Evolutionary conservation across 2,329 filamentous ascomycete species (phyloP).

Genomic region (Aureobasidium melanogenum): DNA sequence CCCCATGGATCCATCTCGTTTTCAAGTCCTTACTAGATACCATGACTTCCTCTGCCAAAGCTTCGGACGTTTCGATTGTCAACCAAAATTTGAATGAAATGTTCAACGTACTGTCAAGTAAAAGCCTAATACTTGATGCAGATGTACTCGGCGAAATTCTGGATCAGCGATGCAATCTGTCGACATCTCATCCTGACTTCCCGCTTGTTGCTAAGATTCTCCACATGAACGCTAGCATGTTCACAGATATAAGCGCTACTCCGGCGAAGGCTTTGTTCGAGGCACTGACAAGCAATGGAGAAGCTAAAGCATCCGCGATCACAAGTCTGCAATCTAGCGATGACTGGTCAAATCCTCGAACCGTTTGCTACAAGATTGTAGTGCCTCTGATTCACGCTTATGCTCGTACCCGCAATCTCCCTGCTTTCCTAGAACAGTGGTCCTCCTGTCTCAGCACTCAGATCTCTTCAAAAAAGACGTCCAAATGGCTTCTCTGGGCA

Average conservation of each 20-base stretch:
- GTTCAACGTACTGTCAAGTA: constrained; percentile 17
- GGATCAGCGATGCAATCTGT: constrained; percentile 1
- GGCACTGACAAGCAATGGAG: not conserved
- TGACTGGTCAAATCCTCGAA: not conserved
- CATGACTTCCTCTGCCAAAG: constrained; percentile 20
- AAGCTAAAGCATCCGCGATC: not conserved
- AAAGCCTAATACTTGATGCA: not conserved
- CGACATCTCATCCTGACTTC: constrained; percentile 27
- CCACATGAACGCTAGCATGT: constrained; percentile 37
- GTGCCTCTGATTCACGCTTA: constrained; percentile 25
- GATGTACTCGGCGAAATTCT: not conserved
- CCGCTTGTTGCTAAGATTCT: constrained; percentile 35
- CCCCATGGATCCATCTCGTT: constrained; percentile 36
- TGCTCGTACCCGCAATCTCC: constrained; percentile 20
- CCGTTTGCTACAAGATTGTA: constrained; percentile 15
- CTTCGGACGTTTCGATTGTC: constrained; percentile 15
- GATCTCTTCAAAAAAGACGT: not conserved
- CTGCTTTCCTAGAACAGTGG: constrained; percentile 23
- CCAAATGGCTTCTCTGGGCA: constrained; percentile 18
- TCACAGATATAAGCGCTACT: constrained; percentile 23
- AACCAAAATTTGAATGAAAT: constrained; percentile 18
- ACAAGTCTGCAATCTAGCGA: not conserved
- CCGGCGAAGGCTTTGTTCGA: constrained; percentile 13
- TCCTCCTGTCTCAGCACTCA: constrained; percentile 17
- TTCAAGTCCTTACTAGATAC: constrained; percentile 26